A percentile compares a stretch with the other conserved stretches of the same genome.
These are phyloP conservation scores for Penicillium riverlandense DNA, from an alignment of 495 filamentous ascomycete genomes.

Conservation along the genomic window DNA sequence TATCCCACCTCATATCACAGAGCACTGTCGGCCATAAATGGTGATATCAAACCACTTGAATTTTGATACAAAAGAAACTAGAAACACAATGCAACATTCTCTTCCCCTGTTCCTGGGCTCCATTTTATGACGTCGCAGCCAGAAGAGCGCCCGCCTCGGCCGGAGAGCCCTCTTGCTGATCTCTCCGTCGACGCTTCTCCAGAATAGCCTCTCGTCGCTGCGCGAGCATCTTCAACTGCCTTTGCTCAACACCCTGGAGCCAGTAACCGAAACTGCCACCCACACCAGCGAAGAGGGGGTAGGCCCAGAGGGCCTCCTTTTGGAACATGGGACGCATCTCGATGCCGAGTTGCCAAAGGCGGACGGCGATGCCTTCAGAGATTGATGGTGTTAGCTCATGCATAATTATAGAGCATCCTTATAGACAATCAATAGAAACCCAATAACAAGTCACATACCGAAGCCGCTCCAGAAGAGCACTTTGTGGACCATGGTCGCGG, in stretches of 20 bases:
- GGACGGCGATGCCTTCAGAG: slow-evolving; percentile 70
- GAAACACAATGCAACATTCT: slow-evolving; percentile 19
- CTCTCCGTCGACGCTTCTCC: slow-evolving; percentile 79
- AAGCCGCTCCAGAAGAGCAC: slow-evolving; percentile 96
- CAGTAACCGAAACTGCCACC: slow-evolving; percentile 95
- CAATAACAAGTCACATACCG: slow-evolving; percentile 52
- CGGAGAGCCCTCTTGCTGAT: slow-evolving; percentile 47
- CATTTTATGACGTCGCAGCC: slow-evolving; percentile 32
- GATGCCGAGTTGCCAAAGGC: slow-evolving; percentile 92
- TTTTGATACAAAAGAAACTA: slow-evolving; percentile 30
- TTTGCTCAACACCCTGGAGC: slow-evolving; percentile 76
- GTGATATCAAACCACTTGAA: slow-evolving; percentile 28
- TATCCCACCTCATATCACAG: no score
- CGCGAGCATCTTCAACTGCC: slow-evolving; percentile 65
- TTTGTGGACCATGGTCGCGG: slow-evolving; percentile 56
- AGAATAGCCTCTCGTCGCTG: slow-evolving; percentile 70
- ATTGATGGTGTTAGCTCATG: neutral
- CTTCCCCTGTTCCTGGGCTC: slow-evolving; percentile 5
- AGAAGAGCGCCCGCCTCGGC: slow-evolving; percentile 31
- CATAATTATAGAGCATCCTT: neutral
- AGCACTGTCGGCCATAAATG: neutral
- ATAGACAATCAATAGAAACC: no score
- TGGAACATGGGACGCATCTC: slow-evolving; percentile 95
- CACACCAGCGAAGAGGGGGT: slow-evolving; percentile 76
- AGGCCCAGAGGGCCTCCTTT: slow-evolving; percentile 73